Evolutionary conservation across 208 protist species (phyloP).

Genomic region (Leishmania martiniquensis): DNA sequence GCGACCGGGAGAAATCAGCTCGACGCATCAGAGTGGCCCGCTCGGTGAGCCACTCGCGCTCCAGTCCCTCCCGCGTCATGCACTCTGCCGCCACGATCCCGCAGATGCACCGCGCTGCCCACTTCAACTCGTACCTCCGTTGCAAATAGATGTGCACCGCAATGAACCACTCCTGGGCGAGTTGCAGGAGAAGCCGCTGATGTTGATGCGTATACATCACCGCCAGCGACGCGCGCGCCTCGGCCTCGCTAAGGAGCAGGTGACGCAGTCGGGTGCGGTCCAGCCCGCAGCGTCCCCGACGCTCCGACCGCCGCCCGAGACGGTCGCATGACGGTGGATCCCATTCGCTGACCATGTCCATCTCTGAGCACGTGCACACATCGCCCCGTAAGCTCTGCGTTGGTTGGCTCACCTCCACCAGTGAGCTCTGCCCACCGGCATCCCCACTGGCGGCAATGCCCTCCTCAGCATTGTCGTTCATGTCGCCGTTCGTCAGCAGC

Average conservation of each 20-base stretch:
- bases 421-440: constrained; percentile 28
- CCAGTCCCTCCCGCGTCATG: constrained; percentile 17
- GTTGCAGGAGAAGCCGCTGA: constrained; percentile 20
- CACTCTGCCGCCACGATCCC: constrained; percentile 18
- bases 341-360: constrained; percentile 51
- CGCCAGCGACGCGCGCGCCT: constrained; percentile 36
- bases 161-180: constrained; percentile 39
- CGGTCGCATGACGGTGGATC: constrained; percentile 48
- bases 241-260: constrained; percentile 41
- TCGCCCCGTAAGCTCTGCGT: constrained; percentile 46
- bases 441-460: constrained; percentile 5
- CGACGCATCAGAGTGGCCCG: constrained; percentile 9
- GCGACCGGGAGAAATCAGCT: not conserved
- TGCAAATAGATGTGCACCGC: constrained; percentile 45
- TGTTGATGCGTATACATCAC: constrained; percentile 23
- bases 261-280: constrained; percentile 42
- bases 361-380: constrained; percentile 41
- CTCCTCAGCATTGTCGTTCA: constrained; percentile 36
- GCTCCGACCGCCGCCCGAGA: not conserved
- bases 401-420: constrained; percentile 71
- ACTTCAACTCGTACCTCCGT: constrained; percentile 36
- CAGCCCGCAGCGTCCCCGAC: not conserved
- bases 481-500: constrained; percentile 29
- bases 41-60: constrained; percentile 19
- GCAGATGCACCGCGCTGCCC: constrained; percentile 22